These are phyloP conservation scores for Sphaerulina vaccinii DNA, from an alignment of 2,329 filamentous ascomycete genomes.

Conservation along the genomic window DNA sequence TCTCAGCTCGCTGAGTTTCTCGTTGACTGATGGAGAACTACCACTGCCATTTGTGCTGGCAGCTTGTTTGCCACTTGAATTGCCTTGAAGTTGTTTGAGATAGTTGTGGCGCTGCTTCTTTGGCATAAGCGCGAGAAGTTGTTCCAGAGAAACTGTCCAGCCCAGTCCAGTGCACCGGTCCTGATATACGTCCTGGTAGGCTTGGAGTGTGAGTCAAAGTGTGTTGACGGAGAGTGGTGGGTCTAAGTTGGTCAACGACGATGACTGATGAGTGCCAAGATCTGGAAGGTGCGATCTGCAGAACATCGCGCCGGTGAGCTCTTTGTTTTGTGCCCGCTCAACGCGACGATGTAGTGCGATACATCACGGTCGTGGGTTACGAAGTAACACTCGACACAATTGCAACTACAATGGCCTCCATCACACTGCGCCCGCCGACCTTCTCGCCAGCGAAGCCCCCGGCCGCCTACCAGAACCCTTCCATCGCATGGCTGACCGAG, in stretches of 20 bases:
- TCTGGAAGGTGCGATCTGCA: no score
- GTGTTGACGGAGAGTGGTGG: neutral
- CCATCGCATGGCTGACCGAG: constrained; percentile 60
- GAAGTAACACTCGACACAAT: no score
- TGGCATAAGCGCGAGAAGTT: constrained; percentile 41
- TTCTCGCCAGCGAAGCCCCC: constrained; percentile 30
- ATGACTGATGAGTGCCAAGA: no score
- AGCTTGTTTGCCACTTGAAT: constrained; percentile 39
- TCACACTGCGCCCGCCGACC: constrained; percentile 35
- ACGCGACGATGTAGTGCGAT: constrained; percentile 21
- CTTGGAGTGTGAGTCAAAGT: constrained; percentile 10
- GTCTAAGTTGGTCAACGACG: no score
- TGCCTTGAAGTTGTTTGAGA: constrained; percentile 43
- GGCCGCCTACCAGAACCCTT: constrained; percentile 45
- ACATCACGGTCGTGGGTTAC: no score
- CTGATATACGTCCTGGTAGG: constrained; percentile 8
- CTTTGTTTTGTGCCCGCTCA: no score
- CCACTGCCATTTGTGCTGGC: constrained; percentile 30
- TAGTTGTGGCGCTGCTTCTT: constrained; percentile 42
- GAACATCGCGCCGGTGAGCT: no score
- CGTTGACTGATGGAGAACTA: constrained; percentile 42
- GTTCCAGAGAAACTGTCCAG: neutral
- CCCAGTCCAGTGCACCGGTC: constrained; percentile 11
- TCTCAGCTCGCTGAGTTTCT: constrained; percentile 49
- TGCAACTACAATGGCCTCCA: constrained; percentile 20